These are phyloP conservation scores for Coemansia umbellata DNA, from an alignment of 192 early-diverging fungal species.

Conservation along the genomic window DNA sequence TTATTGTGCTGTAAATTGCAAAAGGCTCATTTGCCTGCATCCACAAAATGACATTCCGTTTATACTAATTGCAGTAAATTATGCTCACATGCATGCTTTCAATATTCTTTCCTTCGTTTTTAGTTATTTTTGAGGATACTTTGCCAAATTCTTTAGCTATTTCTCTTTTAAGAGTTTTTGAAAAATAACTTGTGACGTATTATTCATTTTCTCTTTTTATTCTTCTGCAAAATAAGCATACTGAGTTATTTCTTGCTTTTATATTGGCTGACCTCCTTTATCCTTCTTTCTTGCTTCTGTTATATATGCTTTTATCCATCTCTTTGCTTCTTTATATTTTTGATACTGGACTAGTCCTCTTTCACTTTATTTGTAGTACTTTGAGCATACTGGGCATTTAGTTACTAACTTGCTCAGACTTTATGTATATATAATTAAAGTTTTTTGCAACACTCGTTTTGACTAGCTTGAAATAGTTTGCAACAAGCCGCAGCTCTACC, in stretches of 20 bases:
- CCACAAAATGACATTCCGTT: neutral
- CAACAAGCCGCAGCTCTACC: too few species aligned
- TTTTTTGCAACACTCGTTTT: too few species aligned
- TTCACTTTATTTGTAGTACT: too few species aligned
- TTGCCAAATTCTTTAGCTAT: neutral
- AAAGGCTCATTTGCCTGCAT: conserved; percentile 1
- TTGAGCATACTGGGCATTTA: too few species aligned
- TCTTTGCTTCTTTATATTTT: too few species aligned
- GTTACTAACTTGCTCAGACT: too few species aligned
- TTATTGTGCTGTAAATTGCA: conserved; percentile 6
- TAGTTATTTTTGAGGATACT: neutral
- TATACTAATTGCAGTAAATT: conserved; percentile 1
- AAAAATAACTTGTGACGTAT: too few species aligned
- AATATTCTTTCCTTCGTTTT: conserved; percentile 1
- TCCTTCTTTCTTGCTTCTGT: neutral
- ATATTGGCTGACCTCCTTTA: neutral
- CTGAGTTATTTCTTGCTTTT: neutral
- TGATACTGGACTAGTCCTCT: too few species aligned
- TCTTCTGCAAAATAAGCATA: neutral
- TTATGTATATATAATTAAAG: too few species aligned
- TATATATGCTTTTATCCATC: too few species aligned
- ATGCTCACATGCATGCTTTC: conserved; percentile 5
- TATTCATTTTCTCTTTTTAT: too few species aligned
- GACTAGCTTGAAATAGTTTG: too few species aligned
- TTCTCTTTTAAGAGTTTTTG: neutral